Base-by-base conservation (phyloP, 2,329 filamentous ascomycete genomes). In the Ceratocystis papillata region DNA sequence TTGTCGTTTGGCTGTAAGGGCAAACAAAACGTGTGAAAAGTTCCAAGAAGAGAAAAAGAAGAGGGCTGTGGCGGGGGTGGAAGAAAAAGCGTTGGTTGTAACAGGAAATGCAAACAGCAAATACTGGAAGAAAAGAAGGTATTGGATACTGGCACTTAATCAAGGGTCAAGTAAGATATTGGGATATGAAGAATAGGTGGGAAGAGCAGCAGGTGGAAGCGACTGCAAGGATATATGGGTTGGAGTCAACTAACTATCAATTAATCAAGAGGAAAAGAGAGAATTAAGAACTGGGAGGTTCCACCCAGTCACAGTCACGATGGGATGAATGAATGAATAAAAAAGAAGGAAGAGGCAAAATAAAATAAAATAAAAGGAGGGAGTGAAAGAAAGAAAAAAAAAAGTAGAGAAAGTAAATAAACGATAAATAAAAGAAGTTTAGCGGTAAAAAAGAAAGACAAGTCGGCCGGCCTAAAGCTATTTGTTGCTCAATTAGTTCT, bases 381-480 rank as follows among this genome's bases (percentile, higher is more conserved):
- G 37, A 63, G 12, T 22, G 25, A 5, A 33, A 50, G 45, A 63
- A 28, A 20, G 50, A 22, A n/a, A 46, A 46, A 46, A 48, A 20
- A 48, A 48, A 48, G 46, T 33, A 65, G 25, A 65, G 25, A 65
- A 48, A 28, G 15, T n/a, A 48, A 20, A 48, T 30, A 44, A 22
- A 7, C n/a, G 59, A 65, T n/a, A 20, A 66, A 48, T 20, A 50
- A 37, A n/a, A 7, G 20, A 37, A 37, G 50, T 15, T 41, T 41
- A 41, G 37, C 12, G 37, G 12, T 41, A 59, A 22, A 33, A 62
- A 33, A 62, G 61, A 66, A 64, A 57, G 37, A 63, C 46, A 65
- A 37, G 5, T 48, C 41, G 37, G 12, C 37, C 37, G 12, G 12
- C 37, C 37, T 15, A 41, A 41, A 12, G 10, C 37, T 41, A 15